Evolutionary conservation across 805 yeast genomes (phyloP).

Genomic region (Candida silvatica): DNA sequence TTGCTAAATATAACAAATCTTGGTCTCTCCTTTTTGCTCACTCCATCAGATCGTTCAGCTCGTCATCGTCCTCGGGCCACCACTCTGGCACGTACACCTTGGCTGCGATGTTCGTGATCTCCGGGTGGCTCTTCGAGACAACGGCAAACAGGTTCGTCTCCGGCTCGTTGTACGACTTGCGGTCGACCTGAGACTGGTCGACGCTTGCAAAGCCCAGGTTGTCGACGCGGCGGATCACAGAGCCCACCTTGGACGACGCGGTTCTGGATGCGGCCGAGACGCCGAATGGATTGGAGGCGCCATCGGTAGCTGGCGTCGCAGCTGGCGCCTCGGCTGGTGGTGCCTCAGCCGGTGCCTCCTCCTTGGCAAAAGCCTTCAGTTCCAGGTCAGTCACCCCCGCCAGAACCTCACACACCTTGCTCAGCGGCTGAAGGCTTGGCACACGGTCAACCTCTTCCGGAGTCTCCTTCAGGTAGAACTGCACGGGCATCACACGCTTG

Average conservation of each 20-base stretch:
- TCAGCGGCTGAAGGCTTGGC: background rate
- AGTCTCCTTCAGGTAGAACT: constrained; percentile 13
- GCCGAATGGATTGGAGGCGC: constrained; percentile 29
- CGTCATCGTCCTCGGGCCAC: constrained; percentile 51
- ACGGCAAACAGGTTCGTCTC: constrained; percentile 9
- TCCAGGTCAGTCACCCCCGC: constrained; percentile 11
- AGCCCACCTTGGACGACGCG: constrained; percentile 42
- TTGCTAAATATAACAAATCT: too few species aligned
- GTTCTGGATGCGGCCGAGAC: constrained; percentile 23
- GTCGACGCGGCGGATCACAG: constrained; percentile 45
- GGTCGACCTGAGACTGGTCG: constrained; percentile 27
- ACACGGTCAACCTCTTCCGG: background rate
- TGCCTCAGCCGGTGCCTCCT: background rate
- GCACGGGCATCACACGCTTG: constrained; percentile 72
- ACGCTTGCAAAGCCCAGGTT: constrained; percentile 62
- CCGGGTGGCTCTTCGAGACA: constrained; percentile 10
- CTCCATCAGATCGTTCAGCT: constrained; percentile 9
- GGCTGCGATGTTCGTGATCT: constrained; percentile 28
- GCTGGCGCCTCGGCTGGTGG: background rate
- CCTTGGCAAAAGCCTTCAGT: constrained; percentile 3
- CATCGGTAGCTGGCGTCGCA: background rate
- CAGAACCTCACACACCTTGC: constrained; percentile 3
- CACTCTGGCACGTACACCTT: constrained; percentile 58
- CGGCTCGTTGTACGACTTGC: constrained; percentile 12
- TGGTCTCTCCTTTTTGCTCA: too few species aligned